phyloP scores from a whole-genome alignment of 768 basidiomycete genomes.

The Rhodosporidiobolus odoratus region DNA sequence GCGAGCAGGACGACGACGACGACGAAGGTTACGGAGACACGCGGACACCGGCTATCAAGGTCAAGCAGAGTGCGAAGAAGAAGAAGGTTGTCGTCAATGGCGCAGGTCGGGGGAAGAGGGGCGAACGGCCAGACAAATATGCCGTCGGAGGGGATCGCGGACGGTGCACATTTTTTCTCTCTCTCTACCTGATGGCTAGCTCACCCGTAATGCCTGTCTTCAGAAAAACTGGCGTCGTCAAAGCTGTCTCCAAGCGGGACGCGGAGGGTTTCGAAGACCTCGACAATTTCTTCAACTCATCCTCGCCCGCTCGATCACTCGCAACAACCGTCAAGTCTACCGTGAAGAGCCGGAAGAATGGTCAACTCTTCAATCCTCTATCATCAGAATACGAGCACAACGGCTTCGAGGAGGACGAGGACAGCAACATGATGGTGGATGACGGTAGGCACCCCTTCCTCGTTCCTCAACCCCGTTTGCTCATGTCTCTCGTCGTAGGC shows the following conservation, averaged over 20 bases:
- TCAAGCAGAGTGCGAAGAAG: slow-evolving; percentile 10
- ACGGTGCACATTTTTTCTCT: not conserved
- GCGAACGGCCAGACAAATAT: slow-evolving; percentile 15
- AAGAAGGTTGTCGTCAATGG: not conserved
- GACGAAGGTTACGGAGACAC: not conserved
- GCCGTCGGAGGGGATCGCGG: slow-evolving; percentile 20
- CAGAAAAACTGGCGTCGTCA: slow-evolving; percentile 30
- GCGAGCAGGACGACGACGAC: not conserved
- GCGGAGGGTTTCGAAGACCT: slow-evolving; percentile 47
- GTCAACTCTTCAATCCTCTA: not conserved
- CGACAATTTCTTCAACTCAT: slow-evolving; percentile 45
- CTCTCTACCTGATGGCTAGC: too few species aligned
- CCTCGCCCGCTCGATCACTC: slow-evolving; percentile 17
- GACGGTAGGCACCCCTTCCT: slow-evolving; percentile 21
- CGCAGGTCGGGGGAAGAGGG: not conserved
- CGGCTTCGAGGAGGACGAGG: not conserved
- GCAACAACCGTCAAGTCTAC: slow-evolving; percentile 13
- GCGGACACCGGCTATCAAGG: not conserved
- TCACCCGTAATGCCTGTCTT: not conserved
- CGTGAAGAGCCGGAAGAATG: not conserved
- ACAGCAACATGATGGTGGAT: slow-evolving; percentile 20
- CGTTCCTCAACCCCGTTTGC: not conserved
- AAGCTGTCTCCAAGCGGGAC: not conserved
- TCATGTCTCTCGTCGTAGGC: not conserved
- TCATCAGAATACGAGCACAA: slow-evolving; percentile 7